Conservation (phyloP, 495 filamentous ascomycete species). For the Stereocaulon alpinum region DNA sequence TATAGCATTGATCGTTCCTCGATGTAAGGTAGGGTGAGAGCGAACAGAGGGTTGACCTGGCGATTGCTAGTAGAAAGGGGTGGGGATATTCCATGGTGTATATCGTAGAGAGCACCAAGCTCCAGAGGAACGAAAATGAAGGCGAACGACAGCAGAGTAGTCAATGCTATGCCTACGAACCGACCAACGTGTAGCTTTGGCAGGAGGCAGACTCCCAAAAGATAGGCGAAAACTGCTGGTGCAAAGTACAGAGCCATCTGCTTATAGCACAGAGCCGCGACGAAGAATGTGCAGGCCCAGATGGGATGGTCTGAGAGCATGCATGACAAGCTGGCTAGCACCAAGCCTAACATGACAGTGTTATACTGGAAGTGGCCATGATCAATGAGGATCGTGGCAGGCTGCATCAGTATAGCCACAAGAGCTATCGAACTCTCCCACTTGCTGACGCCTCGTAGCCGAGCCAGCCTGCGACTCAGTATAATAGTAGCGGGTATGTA, state of each 20-base stretch:
- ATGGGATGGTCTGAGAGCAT: slow-evolving; percentile 74
- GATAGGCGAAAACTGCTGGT: slow-evolving; percentile 81
- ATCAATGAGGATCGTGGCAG: slow-evolving; percentile 82
- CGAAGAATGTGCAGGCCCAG: slow-evolving; percentile 89
- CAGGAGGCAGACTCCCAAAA: slow-evolving; percentile 73
- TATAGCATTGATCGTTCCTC: slow-evolving; percentile 59
- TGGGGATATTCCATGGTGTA: slow-evolving; percentile 41
- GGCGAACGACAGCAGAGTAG: slow-evolving; percentile 63
- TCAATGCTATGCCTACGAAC: slow-evolving; percentile 60
- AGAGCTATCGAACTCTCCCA: slow-evolving; percentile 81
- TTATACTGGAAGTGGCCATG: slow-evolving; percentile 99
- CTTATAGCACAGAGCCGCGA: slow-evolving; percentile 88
- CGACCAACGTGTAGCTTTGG: slow-evolving; percentile 59
- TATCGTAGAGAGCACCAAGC: slow-evolving; percentile 49
- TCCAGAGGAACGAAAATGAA: slow-evolving; percentile 66
- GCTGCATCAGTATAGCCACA: slow-evolving; percentile 84
- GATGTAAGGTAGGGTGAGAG: slow-evolving; percentile 46
- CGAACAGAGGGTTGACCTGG: slow-evolving; percentile 38
- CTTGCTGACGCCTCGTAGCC: slow-evolving; percentile 54
- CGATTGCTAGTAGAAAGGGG: slow-evolving; percentile 33
- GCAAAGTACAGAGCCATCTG: slow-evolving; percentile 99
- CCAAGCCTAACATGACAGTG: slow-evolving; percentile 90
- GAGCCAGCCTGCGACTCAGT: slow-evolving; percentile 69
- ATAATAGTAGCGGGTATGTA: slow-evolving; percentile 79
- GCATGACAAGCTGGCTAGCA: slow-evolving; percentile 76